A percentile compares a stretch with the other conserved stretches of the same genome.
These are phyloP conservation scores for Mortierella sp. DNA, from an alignment of 371 early-diverging fungal genomes.

Conservation along the genomic window DNA sequence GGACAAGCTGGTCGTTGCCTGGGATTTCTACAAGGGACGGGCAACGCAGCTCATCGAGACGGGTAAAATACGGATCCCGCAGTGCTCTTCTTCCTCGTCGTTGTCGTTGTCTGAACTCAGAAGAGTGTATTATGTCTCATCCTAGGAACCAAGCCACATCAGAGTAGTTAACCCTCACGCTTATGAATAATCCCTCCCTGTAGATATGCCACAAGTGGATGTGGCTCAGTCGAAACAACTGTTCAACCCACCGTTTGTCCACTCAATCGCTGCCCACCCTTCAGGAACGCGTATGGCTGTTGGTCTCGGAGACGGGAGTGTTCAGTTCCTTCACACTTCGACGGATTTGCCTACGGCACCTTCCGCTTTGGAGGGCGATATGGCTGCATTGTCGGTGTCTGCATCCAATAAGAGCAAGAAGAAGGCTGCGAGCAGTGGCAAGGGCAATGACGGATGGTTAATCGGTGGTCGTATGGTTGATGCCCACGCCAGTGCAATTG, in stretches of 20 bases:
- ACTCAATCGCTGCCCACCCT: constrained; percentile 48
- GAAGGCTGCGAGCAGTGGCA: constrained; percentile 25
- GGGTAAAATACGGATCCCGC: constrained; percentile 20
- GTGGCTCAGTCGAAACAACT: constrained; percentile 42
- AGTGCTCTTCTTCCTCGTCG: background rate
- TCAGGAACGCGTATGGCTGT: constrained; percentile 46
- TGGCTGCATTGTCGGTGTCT: background rate
- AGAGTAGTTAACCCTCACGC: background rate
- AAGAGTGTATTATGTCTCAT: background rate
- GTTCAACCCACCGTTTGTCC: constrained; percentile 57
- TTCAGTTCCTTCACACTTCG: constrained; percentile 47
- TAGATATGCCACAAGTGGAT: constrained; percentile 31
- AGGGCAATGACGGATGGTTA: constrained; percentile 34
- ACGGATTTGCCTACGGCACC: constrained; percentile 37
- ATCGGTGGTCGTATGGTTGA: constrained; percentile 37
- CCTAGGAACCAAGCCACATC: background rate
- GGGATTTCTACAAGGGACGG: constrained; percentile 56
- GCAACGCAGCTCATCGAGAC: constrained; percentile 41
- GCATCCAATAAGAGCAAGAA: constrained; percentile 39
- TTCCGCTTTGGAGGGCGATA: background rate
- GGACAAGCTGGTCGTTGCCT: constrained; percentile 47
- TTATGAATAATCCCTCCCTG: background rate
- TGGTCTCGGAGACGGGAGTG: constrained; percentile 51
- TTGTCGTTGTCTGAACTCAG: background rate
- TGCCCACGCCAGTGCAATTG: constrained; percentile 38